Base-by-base conservation (phyloP, 257 asterid genomes). In the Lithospermum erythrorhizon region DNA sequence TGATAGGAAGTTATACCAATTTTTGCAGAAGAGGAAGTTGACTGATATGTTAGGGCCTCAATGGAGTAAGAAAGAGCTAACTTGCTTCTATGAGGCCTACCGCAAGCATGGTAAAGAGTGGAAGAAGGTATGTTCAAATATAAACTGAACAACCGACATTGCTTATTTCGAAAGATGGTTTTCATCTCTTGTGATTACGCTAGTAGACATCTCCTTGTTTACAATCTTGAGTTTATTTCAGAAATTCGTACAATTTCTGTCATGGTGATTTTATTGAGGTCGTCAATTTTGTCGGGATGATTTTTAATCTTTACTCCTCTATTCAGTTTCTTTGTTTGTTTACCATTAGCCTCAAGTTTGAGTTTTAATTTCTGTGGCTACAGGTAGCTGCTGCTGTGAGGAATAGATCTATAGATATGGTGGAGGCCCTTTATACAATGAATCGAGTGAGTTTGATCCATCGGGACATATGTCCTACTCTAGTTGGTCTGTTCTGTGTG, bases 1-100 rank as follows among this genome's bases (percentile, higher is more conserved):
- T 53, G 57, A 56, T 17, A 56, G 60, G 23, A 53, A 19, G 57
- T n/a, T 52, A n/a, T 22, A n/a, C 57, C 14, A 53, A 19, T 9
- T 53, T 56, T 19, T 67, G 76, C 84, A 90, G 97, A 90, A 85
- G 81, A 85, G 96, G 78, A 90, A 90, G 80, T 68, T 83, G 70
- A 59, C 85, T 66, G 94, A 82, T 74, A 75, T 81, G 90, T 89
- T 90, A 61, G 97, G 97, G 51, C 83, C 87, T 65, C 89, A 82
- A 45, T 90, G 97, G 97, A 79, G 78, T 65, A 75, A 71, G 75
- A 90, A 83, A 70, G 96, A 87, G 75, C 83, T 90, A 61, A 79
- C 68, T 68, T 84, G 87, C 64, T 90, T 90, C 72, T 90, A 90
- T 72, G 87, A 90, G 48, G 85, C 95, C 19, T 87, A 83, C 70